Evolutionary conservation across 148 eudicot species (phyloP), one percentile per base, ranked within the genome.

Genomic region (Limonium bicolor): DNA sequence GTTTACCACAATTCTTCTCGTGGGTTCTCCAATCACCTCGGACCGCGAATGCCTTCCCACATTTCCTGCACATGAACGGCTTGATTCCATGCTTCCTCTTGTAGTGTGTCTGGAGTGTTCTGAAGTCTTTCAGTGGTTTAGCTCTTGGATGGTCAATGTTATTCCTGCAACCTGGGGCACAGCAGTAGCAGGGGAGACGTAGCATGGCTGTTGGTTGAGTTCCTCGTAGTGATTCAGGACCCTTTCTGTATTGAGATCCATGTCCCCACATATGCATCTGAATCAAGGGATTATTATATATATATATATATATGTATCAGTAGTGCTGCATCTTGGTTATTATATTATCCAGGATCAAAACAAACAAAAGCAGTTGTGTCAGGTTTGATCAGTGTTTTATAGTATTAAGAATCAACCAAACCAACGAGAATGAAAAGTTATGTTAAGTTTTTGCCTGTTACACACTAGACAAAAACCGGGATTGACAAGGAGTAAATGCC

Each of bases 211-310:
- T 82, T 44, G 86, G 93, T 43, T 82, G 93, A 16, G 76, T 74
- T 38, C 86, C 93, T 41, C 82, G 51, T 31, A 82, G 63, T 1
- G 85, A 77, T 54, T 77, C 92, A 14, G 92, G 85, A 0, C 92
- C 85, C 54, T 69, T 81, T 17, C 93, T 66, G 59, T 82, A 82
- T 41, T 82, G 86, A 17, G 86, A 82, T 58, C 93, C 93, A 62
- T 82, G 86, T 27, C 86, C 93, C 93, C 93, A 82, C 93, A 82
- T 74, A 57, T 77, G 93, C 93, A 81, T 81, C 93, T 80, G 44
- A 6, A 24, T 18, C 11, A n/a, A n/a, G n/a, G n/a, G n/a, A n/a
- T n/a, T 0, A 24, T 20, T 4, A 48, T 17, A 21, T 1, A 22
- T 14, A n/a, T 12, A 5, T 11, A n/a, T n/a, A n/a, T n/a, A n/a